A percentile compares a stretch with the other conserved stretches of the same genome.
Conservation (phyloP, 176 grass and related monocot species). For the Cymbopogon citratus region DNA sequence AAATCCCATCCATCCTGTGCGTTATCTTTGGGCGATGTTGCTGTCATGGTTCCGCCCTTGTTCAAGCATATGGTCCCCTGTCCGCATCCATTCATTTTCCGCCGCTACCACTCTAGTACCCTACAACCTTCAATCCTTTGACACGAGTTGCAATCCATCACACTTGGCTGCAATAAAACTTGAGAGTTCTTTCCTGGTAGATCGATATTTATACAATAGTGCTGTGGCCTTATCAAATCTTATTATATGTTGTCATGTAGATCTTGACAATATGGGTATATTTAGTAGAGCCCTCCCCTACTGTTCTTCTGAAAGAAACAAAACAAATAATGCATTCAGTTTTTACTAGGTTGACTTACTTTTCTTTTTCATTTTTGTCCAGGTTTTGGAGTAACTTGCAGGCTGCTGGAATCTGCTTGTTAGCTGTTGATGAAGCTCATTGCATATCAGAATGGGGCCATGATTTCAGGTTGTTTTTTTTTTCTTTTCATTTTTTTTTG, state of each 20-base stretch:
- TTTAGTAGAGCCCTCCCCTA: not conserved
- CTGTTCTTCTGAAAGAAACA: not conserved
- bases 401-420: conserved; percentile 62
- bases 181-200: not conserved
- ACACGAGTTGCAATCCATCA: not conserved
- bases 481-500: not conserved
- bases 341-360: not conserved
- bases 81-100: not conserved
- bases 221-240: not conserved
- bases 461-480: conserved; percentile 83
- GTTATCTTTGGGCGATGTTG: not conserved
- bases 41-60: not conserved
- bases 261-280: not conserved
- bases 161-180: not conserved
- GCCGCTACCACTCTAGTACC: not conserved
- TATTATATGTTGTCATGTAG: not conserved
- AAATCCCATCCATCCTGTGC: not conserved
- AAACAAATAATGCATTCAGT: not conserved
- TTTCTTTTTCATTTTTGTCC: conserved; percentile 6
- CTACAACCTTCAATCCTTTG: not conserved
- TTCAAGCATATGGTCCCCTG: not conserved
- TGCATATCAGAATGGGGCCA: conserved; percentile 99
- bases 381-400: conserved; percentile 92
- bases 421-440: conserved; percentile 93
- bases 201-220: not conserved